These are phyloP conservation scores for Penicillium mononematosum DNA, from an alignment of 495 filamentous ascomycete species.

Conservation along the genomic window DNA sequence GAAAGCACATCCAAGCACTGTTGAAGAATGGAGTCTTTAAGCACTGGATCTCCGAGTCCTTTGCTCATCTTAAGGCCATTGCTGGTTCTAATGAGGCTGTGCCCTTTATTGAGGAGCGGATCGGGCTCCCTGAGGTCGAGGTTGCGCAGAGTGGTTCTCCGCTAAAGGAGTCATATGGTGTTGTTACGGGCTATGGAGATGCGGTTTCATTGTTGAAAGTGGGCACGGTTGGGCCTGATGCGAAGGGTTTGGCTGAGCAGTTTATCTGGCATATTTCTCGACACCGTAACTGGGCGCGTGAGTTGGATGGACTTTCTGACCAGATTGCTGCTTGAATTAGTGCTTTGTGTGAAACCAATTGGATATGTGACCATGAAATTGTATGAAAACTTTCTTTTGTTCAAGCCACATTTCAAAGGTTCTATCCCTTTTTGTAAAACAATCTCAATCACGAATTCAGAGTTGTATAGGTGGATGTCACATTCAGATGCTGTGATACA, in stretches of 20 bases:
- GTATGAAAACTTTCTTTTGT: background rate
- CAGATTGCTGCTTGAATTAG: conserved; percentile 34
- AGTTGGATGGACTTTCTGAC: conserved; percentile 63
- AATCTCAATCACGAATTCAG: background rate
- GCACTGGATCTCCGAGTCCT: conserved; percentile 83
- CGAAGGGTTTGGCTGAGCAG: conserved; percentile 62
- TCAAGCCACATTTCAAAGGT: background rate
- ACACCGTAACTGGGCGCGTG: conserved; percentile 69
- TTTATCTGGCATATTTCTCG: conserved; percentile 64
- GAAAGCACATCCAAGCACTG: conserved; percentile 60
- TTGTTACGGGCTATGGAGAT: conserved; percentile 36
- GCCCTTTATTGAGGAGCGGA: conserved; percentile 54
- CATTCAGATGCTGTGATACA: conserved; percentile 1
- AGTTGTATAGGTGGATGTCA: background rate
- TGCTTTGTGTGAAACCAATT: background rate
- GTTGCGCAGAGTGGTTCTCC: conserved; percentile 51
- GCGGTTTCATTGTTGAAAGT: conserved; percentile 45
- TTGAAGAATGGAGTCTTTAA: conserved; percentile 71
- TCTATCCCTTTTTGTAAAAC: background rate
- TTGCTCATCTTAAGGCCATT: conserved; percentile 77
- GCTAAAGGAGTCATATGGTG: conserved; percentile 56
- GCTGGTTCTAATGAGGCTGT: conserved; percentile 72
- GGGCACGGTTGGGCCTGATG: conserved; percentile 37
- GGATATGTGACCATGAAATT: conserved; percentile 8
- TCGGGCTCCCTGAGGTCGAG: conserved; percentile 55